phyloP scores from a whole-genome alignment of 257 asterid species.

The Solanum sejunctum region DNA sequence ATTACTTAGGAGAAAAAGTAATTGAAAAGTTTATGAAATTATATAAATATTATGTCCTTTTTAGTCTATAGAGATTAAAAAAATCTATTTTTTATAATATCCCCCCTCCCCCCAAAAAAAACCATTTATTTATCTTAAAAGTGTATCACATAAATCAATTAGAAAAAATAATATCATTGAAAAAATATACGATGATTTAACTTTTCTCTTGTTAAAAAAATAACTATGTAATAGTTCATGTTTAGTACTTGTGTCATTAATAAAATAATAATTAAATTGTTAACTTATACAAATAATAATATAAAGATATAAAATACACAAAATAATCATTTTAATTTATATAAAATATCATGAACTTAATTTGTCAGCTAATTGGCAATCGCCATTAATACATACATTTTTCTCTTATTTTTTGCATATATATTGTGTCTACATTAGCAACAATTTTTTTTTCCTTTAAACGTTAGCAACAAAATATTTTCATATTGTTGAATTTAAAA shows the following conservation, averaged over 20 bases:
- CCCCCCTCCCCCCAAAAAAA: no score
- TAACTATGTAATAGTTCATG: not conserved
- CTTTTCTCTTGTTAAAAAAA: not conserved
- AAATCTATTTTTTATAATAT: not conserved
- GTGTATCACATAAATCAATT: not conserved
- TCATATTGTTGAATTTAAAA: not conserved
- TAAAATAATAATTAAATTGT: not conserved
- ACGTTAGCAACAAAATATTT: not conserved
- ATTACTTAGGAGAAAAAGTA: not conserved
- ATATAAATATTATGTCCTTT: not conserved
- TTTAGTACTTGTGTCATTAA: not conserved
- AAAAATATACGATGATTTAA: not conserved
- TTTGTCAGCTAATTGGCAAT: not conserved
- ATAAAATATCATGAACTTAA: not conserved
- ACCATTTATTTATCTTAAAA: no score
- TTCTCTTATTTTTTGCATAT: not conserved
- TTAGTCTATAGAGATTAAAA: not conserved
- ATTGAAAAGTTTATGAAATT: not conserved
- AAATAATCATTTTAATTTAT: not conserved
- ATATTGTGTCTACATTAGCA: not conserved
- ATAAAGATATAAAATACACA: not conserved
- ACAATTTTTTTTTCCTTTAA: not conserved
- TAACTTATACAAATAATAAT: not conserved
- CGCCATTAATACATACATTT: not conserved
- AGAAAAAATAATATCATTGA: not conserved